phyloP scores from a whole-genome alignment of 2,329 filamentous ascomycete genomes.

The Blastomyces emzantsi region DNA sequence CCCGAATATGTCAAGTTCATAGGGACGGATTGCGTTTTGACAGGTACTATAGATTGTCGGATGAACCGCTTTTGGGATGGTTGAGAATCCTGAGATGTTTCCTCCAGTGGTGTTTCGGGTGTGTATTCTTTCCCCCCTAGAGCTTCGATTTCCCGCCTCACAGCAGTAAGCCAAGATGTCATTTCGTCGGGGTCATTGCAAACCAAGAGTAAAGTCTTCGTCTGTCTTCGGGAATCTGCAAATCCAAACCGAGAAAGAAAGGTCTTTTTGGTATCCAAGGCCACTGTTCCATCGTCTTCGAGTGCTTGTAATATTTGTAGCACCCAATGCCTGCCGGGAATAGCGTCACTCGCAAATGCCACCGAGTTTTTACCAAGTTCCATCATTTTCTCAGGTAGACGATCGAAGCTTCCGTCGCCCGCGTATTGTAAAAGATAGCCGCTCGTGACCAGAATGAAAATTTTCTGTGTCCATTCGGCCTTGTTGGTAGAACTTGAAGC shows the following conservation, averaged over 20 bases:
- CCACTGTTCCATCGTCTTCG: constrained; percentile 22
- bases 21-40: neutral
- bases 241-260: constrained; percentile 36
- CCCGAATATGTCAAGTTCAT: neutral
- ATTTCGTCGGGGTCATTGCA: constrained; percentile 38
- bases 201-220: constrained; percentile 37
- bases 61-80: neutral
- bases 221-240: constrained; percentile 26
- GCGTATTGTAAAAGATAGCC: constrained; percentile 41
- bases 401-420: constrained; percentile 37
- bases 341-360: constrained; percentile 42
- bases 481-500: constrained; percentile 32
- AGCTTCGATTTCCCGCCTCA: constrained; percentile 39
- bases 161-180: constrained; percentile 37
- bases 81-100: constrained; percentile 10
- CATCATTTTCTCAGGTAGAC: constrained; percentile 41
- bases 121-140: constrained; percentile 39
- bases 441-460: constrained; percentile 37
- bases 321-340: constrained; percentile 42
- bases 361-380: constrained; percentile 38
- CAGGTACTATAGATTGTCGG: constrained; percentile 3
- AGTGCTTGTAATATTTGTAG: constrained; percentile 37
- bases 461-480: constrained; percentile 36
- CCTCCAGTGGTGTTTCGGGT: constrained; percentile 24
- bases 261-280: constrained; percentile 26